These are phyloP conservation scores for Globisporangium parvum DNA, from an alignment of 352 stramenopile genomes.

Conservation along the genomic window DNA sequence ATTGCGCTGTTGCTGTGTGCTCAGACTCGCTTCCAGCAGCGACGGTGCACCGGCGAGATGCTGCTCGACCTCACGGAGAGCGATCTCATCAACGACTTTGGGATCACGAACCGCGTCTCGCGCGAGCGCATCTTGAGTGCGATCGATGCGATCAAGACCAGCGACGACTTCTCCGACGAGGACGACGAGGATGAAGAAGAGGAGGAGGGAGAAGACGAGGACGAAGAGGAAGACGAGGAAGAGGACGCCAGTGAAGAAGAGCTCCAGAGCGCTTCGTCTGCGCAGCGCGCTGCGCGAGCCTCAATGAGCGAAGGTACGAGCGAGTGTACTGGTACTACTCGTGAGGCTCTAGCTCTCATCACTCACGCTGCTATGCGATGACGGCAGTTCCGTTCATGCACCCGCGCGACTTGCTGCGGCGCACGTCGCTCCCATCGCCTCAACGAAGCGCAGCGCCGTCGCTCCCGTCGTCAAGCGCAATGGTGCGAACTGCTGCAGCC, in stretches of 20 bases:
- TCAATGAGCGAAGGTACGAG: slow-evolving; percentile 20
- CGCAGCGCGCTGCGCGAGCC: slow-evolving; percentile 8
- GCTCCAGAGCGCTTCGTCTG: neutral
- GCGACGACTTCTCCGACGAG: slow-evolving; percentile 55
- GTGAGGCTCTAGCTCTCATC: neutral
- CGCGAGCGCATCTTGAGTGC: slow-evolving; percentile 68
- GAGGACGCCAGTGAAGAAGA: neutral
- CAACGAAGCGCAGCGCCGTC: slow-evolving; percentile 13
- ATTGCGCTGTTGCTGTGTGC: neutral
- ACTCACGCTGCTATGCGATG: neutral
- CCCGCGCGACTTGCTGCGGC: slow-evolving; percentile 35
- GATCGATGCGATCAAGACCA: slow-evolving; percentile 75
- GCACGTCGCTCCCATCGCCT: slow-evolving; percentile 34
- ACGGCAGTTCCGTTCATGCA: slow-evolving; percentile 18
- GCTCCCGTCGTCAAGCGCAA: slow-evolving; percentile 49
- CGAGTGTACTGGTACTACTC: neutral
- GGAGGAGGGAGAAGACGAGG: slow-evolving; percentile 24
- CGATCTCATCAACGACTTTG: slow-evolving; percentile 74
- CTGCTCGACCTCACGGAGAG: slow-evolving; percentile 64
- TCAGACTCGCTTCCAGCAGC: slow-evolving; percentile 60
- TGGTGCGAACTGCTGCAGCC: slow-evolving; percentile 23
- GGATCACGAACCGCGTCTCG: slow-evolving; percentile 54
- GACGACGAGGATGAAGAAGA: slow-evolving; percentile 44
- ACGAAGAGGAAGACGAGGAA: slow-evolving; percentile 25
- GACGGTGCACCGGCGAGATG: slow-evolving; percentile 61